Base-by-base conservation (phyloP, 1,139 yeast species). In the Yamadazyma spencermartinsiae region DNA sequence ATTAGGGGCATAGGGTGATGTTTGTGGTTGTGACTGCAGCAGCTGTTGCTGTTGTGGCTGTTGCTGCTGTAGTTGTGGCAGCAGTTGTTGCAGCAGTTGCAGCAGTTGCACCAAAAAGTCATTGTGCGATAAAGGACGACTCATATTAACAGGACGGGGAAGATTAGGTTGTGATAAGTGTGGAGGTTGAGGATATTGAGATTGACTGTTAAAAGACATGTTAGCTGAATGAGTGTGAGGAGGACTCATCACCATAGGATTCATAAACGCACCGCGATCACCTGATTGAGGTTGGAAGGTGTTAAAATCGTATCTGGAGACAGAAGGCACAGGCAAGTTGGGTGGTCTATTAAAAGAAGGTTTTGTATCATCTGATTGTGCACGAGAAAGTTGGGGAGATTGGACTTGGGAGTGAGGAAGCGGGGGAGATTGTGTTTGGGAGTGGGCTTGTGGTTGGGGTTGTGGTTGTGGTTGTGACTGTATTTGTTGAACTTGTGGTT, bases 171-270 rank as follows among this genome's bases (percentile, higher is more conserved):
- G n/a, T 7, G 16, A 12, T 16, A 33, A 20, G 13, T 26, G 35
- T 17, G 34, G 13, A 8, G 33, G 33, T 10, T 30, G 38, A 21
- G 27, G 33, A n/a, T 27, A 27, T 13, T 27, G 30, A 11, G n/a
- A 9, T 13, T 27, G 30, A 11, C 31, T 23, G n/a, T 23, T 23
- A 12, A 23, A 23, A 12, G 26, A 6, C 8, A 23, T 6, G n/a
- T 11, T 20, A 10, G 23, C 12, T 12, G 26, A 23, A 23, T 23
- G 26, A 23, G 8, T 23, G 5, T 23, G 26, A 7, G 26, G 26
- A 4, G 26, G 26, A 11, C 26, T 23, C 26, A 23, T 7, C 5
- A 12, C 9, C 9, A 23, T 28, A 28, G 19, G 19, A 13, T 28
- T 28, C 20, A 14, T 14, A 16, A 9, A 28, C 6, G 19, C 19